Evolutionary conservation across 108 stramenopile species (phyloP), one percentile per base, ranked within the genome.

Genomic region (Skeletonema grethae): DNA sequence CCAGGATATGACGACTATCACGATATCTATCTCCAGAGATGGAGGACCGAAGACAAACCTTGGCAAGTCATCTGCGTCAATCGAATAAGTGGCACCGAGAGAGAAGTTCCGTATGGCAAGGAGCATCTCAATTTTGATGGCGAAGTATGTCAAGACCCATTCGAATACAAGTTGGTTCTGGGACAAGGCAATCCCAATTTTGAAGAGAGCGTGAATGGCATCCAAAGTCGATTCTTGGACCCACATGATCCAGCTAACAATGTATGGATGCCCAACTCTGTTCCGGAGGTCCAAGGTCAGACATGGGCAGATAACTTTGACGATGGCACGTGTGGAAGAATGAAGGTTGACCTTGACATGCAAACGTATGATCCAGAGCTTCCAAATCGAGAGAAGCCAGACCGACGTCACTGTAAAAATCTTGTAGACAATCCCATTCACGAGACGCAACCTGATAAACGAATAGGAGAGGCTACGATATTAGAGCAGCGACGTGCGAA

Each of bases 401-500:
- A 85, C 65, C 64, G 92, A 29, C 57, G 64, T 13, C 36, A 73
- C 25, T 93, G 92, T 63, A 82, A 77, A 3, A 95, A 96, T 70
- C 90, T 95, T 46, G 95, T 87, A 1, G 95, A 96, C 63, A 96
- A 95, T 70, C 88, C 90, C 0, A 55, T 88, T 28, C 92, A 91
- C 79, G 68, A 78, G 2, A 94, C 95, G 7, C 55, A 79, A 7
- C 87, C 90, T 5, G 95, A 95, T 70, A 81, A 91, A 71, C 80
- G 94, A 31, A 87, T 90, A n/a, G 93, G 90, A 8, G 69, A 56
- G 3, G 66, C 63, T 24, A 68, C 9, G 16, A 63, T 87, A 32
- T 81, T 91, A 7, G 76, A 92, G 56, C 67, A 35, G 62, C 83
- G 95, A 4, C 61, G 91, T 11, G 86, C 95, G 28, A 94, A 94